A percentile compares a stretch with the other conserved stretches of the same genome.
Conservation (phyloP, 805 yeast species). For the Saturnispora serradocipensis region DNA sequence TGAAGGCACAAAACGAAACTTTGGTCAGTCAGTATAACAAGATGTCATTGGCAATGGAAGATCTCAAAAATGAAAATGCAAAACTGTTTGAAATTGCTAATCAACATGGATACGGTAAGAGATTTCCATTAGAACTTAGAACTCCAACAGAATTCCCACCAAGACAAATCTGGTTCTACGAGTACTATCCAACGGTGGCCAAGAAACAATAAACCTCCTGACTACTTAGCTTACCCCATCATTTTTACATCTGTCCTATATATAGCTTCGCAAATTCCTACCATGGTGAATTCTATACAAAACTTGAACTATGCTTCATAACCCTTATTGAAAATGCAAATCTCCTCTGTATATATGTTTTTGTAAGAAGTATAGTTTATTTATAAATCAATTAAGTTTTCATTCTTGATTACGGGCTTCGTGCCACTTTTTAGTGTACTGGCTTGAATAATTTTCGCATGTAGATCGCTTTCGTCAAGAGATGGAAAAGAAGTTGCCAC, state of each 20-base stretch:
- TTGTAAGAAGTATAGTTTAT: background rate
- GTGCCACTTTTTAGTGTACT: no score
- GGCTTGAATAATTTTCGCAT: background rate
- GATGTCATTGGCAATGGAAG: slow-evolving; percentile 65
- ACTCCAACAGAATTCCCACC: slow-evolving; percentile 90
- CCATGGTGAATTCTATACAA: background rate
- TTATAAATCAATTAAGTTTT: slow-evolving; percentile 8
- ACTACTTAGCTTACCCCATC: background rate
- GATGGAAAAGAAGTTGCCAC: background rate
- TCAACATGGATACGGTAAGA: slow-evolving; percentile 40
- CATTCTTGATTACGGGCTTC: background rate
- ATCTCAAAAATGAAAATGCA: slow-evolving; percentile 43
- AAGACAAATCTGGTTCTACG: slow-evolving; percentile 65
- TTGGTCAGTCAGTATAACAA: slow-evolving; percentile 54
- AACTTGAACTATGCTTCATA: background rate
- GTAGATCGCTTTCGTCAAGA: background rate
- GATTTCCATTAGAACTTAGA: slow-evolving; percentile 77
- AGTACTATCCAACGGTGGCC: slow-evolving; percentile 27
- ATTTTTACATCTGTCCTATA: background rate
- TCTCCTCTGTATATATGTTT: background rate
- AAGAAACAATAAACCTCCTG: slow-evolving; percentile 10
- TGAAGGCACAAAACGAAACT: slow-evolving; percentile 33
- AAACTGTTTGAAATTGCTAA: slow-evolving; percentile 57
- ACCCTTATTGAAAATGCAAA: background rate
- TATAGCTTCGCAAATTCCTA: background rate